These are phyloP conservation scores for Galerina sulciceps DNA, from an alignment of 768 basidiomycete species.

Conservation along the genomic window DNA sequence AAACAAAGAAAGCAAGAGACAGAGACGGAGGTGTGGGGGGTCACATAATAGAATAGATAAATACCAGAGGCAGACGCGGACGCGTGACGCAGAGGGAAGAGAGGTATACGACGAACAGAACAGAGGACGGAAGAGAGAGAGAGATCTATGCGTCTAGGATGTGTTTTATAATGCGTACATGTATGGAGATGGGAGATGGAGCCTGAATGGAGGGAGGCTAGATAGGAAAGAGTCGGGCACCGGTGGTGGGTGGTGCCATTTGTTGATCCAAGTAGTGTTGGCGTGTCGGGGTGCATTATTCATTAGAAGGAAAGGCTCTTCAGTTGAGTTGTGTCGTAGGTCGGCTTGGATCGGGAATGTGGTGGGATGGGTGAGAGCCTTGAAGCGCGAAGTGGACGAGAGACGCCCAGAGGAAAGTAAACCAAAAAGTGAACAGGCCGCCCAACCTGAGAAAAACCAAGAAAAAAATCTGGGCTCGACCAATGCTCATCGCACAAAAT, in stretches of 20 bases:
- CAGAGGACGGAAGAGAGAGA: constrained; percentile 1
- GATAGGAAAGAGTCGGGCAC: background rate
- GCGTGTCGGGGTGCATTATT: too few relatives aligned
- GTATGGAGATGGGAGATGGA: background rate
- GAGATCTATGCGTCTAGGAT: constrained; percentile 7
- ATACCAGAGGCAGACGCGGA: background rate
- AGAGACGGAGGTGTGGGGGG: background rate
- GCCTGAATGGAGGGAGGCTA: background rate
- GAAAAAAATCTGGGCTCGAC: background rate
- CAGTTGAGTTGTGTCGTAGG: too few relatives aligned
- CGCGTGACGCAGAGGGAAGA: too few relatives aligned
- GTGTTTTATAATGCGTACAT: constrained; percentile 4
- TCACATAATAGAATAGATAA: constrained; percentile 5
- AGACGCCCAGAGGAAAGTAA: too few relatives aligned
- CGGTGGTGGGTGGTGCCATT: too few relatives aligned
- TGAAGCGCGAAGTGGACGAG: too few relatives aligned
- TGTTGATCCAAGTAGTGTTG: too few relatives aligned
- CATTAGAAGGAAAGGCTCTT: too few relatives aligned
- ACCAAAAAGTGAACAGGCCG: background rate
- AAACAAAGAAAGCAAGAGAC: constrained; percentile 1
- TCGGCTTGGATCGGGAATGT: too few relatives aligned
- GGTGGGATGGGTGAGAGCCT: too few relatives aligned
- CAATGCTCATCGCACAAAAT: constrained; percentile 21
- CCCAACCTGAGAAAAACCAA: background rate
- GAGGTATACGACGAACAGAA: background rate